phyloP scores from a whole-genome alignment of 768 basidiomycete species.

The Amanita muscaria region DNA sequence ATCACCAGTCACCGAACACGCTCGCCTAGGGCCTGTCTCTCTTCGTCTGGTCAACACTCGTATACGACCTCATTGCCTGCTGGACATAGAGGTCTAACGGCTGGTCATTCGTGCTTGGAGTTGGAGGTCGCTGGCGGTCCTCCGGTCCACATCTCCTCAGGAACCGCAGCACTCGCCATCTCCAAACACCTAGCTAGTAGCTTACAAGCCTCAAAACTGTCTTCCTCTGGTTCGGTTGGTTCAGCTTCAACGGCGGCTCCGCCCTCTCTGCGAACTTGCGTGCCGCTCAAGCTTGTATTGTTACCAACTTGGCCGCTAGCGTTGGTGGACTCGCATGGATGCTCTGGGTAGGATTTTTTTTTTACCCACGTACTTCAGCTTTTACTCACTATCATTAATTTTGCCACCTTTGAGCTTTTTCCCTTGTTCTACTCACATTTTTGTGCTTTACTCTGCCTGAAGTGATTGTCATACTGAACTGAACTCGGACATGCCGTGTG shows the following conservation, averaged over 20 bases:
- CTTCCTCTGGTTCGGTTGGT: conserved; percentile 95
- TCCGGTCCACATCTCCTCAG: conserved; percentile 94
- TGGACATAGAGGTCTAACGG: conserved; percentile 91
- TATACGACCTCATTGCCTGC: conserved; percentile 91
- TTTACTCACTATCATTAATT: too few species aligned
- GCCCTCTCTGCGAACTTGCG: conserved; percentile 85
- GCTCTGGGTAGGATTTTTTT: conserved; percentile 59
- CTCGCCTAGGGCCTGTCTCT: conserved; percentile 76
- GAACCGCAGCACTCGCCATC: conserved; percentile 84
- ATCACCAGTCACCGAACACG: conserved; percentile 89
- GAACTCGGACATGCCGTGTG: too few species aligned
- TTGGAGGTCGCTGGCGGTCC: conserved; percentile 94
- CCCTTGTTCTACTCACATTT: too few species aligned
- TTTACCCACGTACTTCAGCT: too few species aligned
- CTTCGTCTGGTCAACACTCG: conserved; percentile 82
- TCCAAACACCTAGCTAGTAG: conserved; percentile 88
- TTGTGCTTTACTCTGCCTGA: too few species aligned
- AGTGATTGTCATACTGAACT: too few species aligned
- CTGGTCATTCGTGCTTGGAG: conserved; percentile 71
- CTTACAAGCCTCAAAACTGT: conserved; percentile 93
- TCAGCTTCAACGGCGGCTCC: conserved; percentile 91
- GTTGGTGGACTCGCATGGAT: conserved; percentile 91
- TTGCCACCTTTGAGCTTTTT: too few species aligned
- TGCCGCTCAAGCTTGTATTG: conserved; percentile 82
- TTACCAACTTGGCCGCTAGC: conserved; percentile 86